Percentiles rank a stretch among this genome's conserved stretches.
Evolutionary conservation across 108 stramenopile species (phyloP).

Genomic region (Bacterosira constricta): DNA sequence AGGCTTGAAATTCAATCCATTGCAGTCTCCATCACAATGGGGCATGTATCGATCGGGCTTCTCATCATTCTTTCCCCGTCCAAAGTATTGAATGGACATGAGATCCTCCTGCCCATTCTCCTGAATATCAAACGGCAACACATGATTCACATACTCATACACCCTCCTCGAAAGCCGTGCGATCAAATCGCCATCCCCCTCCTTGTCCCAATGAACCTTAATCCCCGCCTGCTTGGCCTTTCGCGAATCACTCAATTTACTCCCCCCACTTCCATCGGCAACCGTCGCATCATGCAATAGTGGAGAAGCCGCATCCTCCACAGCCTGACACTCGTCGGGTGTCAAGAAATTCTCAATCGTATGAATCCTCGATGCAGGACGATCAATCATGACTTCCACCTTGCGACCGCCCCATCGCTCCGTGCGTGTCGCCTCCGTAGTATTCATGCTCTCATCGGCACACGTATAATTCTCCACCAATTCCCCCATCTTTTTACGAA

Average conservation of each 20-base stretch:
- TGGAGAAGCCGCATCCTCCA: slow-evolving; percentile 64
- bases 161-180: slow-evolving; percentile 68
- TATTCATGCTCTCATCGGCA: slow-evolving; percentile 59
- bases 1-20: slow-evolving; percentile 62
- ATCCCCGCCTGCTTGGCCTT: slow-evolving; percentile 88
- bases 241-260: slow-evolving; percentile 58
- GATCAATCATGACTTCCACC: slow-evolving; percentile 72
- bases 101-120: slow-evolving; percentile 86
- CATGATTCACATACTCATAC: slow-evolving; percentile 84
- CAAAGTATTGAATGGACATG: slow-evolving; percentile 89
- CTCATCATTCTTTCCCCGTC: slow-evolving; percentile 71
- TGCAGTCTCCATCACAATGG: slow-evolving; percentile 91
- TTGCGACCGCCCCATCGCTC: slow-evolving; percentile 25
- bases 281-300: slow-evolving; percentile 76
- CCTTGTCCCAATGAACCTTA: slow-evolving; percentile 64
- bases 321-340: slow-evolving; percentile 81
- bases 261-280: slow-evolving; percentile 84
- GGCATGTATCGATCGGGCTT: slow-evolving; percentile 90
- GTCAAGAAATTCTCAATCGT: slow-evolving; percentile 78
- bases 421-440: slow-evolving; percentile 46
- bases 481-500: slow-evolving; percentile 62
- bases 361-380: slow-evolving; percentile 73
- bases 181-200: slow-evolving; percentile 62
- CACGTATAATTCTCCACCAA: slow-evolving; percentile 87
- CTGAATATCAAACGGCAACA: slow-evolving; percentile 64